phyloP scores from a whole-genome alignment of 31 red algal genomes.

The Endocladia muricata region DNA sequence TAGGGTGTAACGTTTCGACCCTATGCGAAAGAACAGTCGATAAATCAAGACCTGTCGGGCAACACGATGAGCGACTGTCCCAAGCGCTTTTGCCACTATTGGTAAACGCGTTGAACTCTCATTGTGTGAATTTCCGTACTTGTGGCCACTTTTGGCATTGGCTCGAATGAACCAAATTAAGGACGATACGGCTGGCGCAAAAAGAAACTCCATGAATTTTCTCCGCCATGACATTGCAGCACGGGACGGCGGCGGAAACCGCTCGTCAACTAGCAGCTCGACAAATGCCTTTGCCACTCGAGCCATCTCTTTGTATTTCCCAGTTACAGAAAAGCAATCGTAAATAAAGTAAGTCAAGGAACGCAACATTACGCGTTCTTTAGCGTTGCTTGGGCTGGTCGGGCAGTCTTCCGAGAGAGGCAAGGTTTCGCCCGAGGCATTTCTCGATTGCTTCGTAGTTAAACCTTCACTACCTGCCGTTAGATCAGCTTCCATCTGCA shows the following conservation, averaged over 20 bases:
- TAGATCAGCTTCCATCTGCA: too few relatives aligned
- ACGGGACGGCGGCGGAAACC: constrained; percentile 48
- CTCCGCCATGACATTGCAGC: constrained; percentile 36
- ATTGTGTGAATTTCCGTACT: not conserved
- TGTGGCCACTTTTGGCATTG: not conserved
- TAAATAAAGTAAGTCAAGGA: constrained; percentile 47
- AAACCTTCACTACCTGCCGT: too few relatives aligned
- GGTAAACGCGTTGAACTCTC: not conserved
- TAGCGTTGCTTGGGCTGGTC: constrained; percentile 29
- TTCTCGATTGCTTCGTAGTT: too few relatives aligned
- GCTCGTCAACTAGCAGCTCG: constrained; percentile 54
- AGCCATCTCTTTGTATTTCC: constrained; percentile 40
- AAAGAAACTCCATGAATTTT: constrained; percentile 44
- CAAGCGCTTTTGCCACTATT: constrained; percentile 4
- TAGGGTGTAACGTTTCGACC: constrained; percentile 48
- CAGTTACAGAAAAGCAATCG: constrained; percentile 15
- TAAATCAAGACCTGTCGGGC: constrained; percentile 77
- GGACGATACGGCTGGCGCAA: constrained; percentile 46
- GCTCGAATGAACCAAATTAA: constrained; percentile 36
- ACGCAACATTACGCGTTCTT: constrained; percentile 12
- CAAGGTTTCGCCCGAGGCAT: too few relatives aligned
- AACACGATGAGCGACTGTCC: constrained; percentile 65
- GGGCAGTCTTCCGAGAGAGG: too few relatives aligned
- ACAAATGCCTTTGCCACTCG: constrained; percentile 52
- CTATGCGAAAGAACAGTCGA: constrained; percentile 79